These are phyloP conservation scores for Rutstroemia sydowiana DNA, from an alignment of 2,329 filamentous ascomycete species.

Conservation along the genomic window DNA sequence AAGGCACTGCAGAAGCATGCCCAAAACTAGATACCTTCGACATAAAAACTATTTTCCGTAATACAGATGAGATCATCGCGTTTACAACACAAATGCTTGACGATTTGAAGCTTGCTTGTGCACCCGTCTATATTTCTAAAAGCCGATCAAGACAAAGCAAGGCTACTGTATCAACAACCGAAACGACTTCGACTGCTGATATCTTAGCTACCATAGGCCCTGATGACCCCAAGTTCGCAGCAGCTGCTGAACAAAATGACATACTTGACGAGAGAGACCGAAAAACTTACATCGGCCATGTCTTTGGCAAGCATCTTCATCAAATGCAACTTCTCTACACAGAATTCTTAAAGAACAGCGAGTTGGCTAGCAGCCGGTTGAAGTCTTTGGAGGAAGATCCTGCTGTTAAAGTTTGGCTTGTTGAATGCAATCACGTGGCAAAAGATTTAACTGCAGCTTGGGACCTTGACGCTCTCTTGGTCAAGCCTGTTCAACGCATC, in stretches of 20 bases:
- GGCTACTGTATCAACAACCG: conserved; percentile 5
- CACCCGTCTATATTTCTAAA: conserved; percentile 63
- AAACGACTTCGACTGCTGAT: conserved; percentile 6
- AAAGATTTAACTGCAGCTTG: conserved; percentile 89
- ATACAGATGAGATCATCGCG: conserved; percentile 80
- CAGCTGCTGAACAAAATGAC: conserved; percentile 22
- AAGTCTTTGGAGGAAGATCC: conserved; percentile 56
- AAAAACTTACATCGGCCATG: conserved; percentile 27
- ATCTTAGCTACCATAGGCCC: conserved; percentile 13
- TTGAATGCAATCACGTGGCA: conserved; percentile 86
- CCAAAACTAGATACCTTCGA: conserved; percentile 75
- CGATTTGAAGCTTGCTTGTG: conserved; percentile 71
- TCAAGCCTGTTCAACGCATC: conserved; percentile 93
- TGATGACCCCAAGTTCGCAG: conserved; percentile 21
- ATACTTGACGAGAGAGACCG: conserved; percentile 28
- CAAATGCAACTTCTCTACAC: conserved; percentile 55
- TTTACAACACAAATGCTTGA: conserved; percentile 78
- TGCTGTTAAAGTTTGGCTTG: conserved; percentile 74
- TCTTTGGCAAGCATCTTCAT: conserved; percentile 42
- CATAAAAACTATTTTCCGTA: conserved; percentile 84
- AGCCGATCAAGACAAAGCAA: conserved; percentile 35
- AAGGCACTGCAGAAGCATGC: conserved; percentile 78
- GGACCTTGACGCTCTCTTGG: conserved; percentile 91
- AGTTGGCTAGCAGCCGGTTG: conserved; percentile 52
- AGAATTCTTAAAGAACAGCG: conserved; percentile 55